Evolutionary conservation across 2,329 filamentous ascomycete species (phyloP), one percentile per base, ranked within the genome.

Genomic region (Rhynchosporium agropyri): DNA sequence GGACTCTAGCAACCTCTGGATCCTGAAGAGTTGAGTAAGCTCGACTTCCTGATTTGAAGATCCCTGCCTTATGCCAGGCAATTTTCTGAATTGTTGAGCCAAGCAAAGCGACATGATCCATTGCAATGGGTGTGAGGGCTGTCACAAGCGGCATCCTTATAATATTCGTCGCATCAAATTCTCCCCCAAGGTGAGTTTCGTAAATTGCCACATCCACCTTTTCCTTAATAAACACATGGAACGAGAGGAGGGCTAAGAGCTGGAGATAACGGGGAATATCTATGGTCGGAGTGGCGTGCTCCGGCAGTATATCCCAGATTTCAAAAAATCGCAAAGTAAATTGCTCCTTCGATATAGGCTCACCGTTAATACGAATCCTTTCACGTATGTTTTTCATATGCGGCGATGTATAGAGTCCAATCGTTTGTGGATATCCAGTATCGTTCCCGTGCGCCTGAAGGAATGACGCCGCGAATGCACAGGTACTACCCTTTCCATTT

Each of bases 401-500:
- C 4, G 88, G 87, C 40, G 85, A 88, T 40, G 84, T 89, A 76
- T 88, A 88, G 38, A 89, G 80, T 15, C 87, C 88, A 42, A 83
- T 80, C 40, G 60, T 67, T 53, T 31, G 56, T 10, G 62, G 61
- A 55, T 70, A 66, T 1, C 71, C 67, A n/a, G 68, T 70, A 7
- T 33, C 31, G 7, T 64, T 43, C 28, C 78, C 78, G 69, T 85
- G 81, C 60, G 78, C 78, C 29, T 77, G 76, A 53, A 90, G 81
- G 66, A 90, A 84, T 10, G 83, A 83, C 63, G 84, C 80, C 63
- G 83, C 79, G 67, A 88, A 89, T 53, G 86, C 86, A 72, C 86
- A 90, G 1, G 87, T 89, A 70, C 83, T 88, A 33, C 88, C 88
- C 73, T 90, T 91, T 7, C 88, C 88, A 73, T 90, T 90, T 20